Evolutionary conservation across 371 early-diverging fungal species (phyloP).

Genomic region (Batkoa obscura): DNA sequence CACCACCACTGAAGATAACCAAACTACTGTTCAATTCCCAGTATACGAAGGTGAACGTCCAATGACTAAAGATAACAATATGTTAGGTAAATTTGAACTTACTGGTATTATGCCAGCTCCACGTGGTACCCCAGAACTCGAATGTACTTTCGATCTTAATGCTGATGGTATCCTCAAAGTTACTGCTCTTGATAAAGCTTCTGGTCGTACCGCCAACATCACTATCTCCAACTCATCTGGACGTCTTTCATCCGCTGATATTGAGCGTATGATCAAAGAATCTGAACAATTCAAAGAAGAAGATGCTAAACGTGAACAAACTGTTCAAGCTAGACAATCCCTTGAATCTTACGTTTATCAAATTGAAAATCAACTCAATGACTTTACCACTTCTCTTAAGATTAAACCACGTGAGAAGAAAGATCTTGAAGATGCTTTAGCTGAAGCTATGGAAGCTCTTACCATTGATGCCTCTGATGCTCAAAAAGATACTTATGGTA

Average conservation of each 20-base stretch:
- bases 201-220: slow-evolving; percentile 71
- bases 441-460: slow-evolving; percentile 42
- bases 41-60: slow-evolving; percentile 89
- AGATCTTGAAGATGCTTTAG: slow-evolving; percentile 63
- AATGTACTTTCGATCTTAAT: slow-evolving; percentile 86
- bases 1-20: slow-evolving; percentile 89
- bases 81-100: slow-evolving; percentile 80
- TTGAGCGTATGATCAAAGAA: slow-evolving; percentile 77
- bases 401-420: slow-evolving; percentile 67
- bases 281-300: slow-evolving; percentile 74
- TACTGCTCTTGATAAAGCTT: slow-evolving; percentile 78
- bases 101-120: slow-evolving; percentile 75
- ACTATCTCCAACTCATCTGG: slow-evolving; percentile 84
- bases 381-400: slow-evolving; percentile 59
- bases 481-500: slow-evolving; percentile 66
- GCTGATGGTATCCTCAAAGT: slow-evolving; percentile 92
- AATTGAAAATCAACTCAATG: slow-evolving; percentile 28
- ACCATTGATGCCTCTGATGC: slow-evolving; percentile 43
- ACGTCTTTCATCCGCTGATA: slow-evolving; percentile 74
- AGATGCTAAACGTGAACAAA: slow-evolving; percentile 59
- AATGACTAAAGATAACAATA: slow-evolving; percentile 82
- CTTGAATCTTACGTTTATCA: slow-evolving; percentile 78
- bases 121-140: slow-evolving; percentile 79
- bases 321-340: slow-evolving; percentile 66
- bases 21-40: slow-evolving; percentile 79